A percentile compares a stretch with the other conserved stretches of the same genome.
Conservation (phyloP, 1,284 basidiomycete species). For the Rhodotorula sp. region DNA sequence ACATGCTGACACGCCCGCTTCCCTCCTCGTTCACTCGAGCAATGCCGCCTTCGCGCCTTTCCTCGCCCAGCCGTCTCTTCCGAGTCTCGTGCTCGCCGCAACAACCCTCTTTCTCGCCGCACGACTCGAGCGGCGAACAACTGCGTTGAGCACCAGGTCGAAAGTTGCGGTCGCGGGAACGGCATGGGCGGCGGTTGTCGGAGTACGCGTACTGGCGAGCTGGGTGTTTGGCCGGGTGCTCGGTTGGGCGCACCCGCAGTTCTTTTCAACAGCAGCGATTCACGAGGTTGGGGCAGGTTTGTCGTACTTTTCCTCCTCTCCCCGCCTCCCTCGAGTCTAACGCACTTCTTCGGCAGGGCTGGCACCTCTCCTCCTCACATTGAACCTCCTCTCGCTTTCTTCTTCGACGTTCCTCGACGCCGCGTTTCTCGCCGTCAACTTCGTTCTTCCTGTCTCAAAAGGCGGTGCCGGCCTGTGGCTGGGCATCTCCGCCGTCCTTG, state of each 20-base stretch:
- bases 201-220: constrained; percentile 72
- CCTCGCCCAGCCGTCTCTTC: constrained; percentile 3
- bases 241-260: constrained; percentile 28
- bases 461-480: constrained; percentile 19
- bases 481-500: neutral
- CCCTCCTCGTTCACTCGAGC: neutral
- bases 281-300: constrained; percentile 30
- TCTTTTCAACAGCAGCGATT: constrained; percentile 28
- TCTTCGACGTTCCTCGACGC: neutral
- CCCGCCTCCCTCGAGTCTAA: neutral
- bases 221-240: constrained; percentile 30
- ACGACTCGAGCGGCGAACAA: neutral
- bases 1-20: neutral
- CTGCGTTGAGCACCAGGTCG: neutral
- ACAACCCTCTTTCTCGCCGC: constrained; percentile 15
- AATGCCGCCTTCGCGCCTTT: constrained; percentile 29
- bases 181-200: constrained; percentile 82
- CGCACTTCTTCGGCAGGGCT: neutral
- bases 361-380: constrained; percentile 14
- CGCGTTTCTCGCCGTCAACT: constrained; percentile 1
- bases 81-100: neutral
- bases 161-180: constrained; percentile 60
- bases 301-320: neutral
- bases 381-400: neutral
- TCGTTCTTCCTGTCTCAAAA: neutral